Conservation (phyloP, 2,329 filamentous ascomycete genomes). For the Colletotrichum eremochloae region DNA sequence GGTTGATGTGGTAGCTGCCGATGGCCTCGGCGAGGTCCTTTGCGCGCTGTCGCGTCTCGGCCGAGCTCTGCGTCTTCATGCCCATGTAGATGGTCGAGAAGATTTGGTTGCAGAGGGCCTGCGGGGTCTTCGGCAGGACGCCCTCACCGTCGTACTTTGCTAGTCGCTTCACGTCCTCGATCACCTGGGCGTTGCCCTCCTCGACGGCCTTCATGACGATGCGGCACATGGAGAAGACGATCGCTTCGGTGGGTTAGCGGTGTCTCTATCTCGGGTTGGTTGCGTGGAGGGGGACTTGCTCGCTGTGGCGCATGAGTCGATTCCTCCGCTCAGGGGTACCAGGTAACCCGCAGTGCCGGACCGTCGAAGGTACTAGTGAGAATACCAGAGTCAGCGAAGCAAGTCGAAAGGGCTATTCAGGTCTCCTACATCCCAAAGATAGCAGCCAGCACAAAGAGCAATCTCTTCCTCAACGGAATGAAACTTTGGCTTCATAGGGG, state of each 20-base stretch:
- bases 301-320: constrained; percentile 69
- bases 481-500: constrained; percentile 62
- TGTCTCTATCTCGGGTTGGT: background rate
- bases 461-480: constrained; percentile 77
- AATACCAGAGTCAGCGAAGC: constrained; percentile 4
- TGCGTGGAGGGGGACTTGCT: constrained; percentile 7
- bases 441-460: constrained; percentile 73
- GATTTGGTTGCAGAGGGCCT: constrained; percentile 66
- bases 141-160: constrained; percentile 46
- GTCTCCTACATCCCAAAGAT: constrained; percentile 67
- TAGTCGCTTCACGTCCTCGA: constrained; percentile 55
- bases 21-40: constrained; percentile 72
- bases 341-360: constrained; percentile 64
- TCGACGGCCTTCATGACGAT: constrained; percentile 67
- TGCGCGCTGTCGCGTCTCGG: constrained; percentile 76
- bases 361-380: constrained; percentile 32
- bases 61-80: constrained; percentile 74
- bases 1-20: constrained; percentile 78
- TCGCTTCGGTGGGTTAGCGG: constrained; percentile 43
- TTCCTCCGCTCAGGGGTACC: constrained; percentile 66
- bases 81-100: constrained; percentile 76
- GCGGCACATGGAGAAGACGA: constrained; percentile 64
- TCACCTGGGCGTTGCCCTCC: constrained; percentile 54
- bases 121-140: constrained; percentile 63
- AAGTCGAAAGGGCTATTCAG: background rate